phyloP scores from a whole-genome alignment of 2,329 filamentous ascomycete species.

The Phyllosticta citribraziliensis region DNA sequence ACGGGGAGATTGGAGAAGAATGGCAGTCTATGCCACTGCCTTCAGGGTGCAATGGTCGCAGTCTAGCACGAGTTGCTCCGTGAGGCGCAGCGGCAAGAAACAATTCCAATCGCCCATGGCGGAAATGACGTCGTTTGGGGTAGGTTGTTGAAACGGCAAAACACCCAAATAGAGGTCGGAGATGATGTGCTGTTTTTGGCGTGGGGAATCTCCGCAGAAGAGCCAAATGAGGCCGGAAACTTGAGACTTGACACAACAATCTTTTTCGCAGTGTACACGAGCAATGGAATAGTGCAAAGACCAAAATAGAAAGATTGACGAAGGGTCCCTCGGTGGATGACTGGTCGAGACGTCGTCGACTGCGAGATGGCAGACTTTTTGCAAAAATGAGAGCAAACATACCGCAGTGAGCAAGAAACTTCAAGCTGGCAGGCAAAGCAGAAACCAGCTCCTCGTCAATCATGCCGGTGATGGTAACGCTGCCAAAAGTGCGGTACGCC shows the following conservation, averaged over 20 bases:
- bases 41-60: background rate
- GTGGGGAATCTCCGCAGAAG: background rate
- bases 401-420: slow-evolving; percentile 37
- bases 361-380: background rate
- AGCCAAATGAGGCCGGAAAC: background rate
- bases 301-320: background rate
- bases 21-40: background rate
- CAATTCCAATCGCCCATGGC: background rate
- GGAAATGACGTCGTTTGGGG: background rate
- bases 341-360: background rate
- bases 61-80: background rate
- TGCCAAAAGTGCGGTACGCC: slow-evolving; percentile 62
- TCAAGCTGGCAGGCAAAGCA: slow-evolving; percentile 29
- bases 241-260: background rate
- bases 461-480: slow-evolving; percentile 53
- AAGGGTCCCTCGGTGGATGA: background rate
- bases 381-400: slow-evolving; percentile 15
- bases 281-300: background rate
- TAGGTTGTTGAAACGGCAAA: background rate
- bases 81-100: background rate
- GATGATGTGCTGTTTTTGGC: background rate
- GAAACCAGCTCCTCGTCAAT: slow-evolving; percentile 62
- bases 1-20: background rate
- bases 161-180: background rate
- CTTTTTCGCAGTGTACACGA: background rate